Percentiles rank a stretch among this genome's conserved stretches.
Conservation (phyloP, 2,329 filamentous ascomycete genomes). For the Byssochlamys sp. region DNA sequence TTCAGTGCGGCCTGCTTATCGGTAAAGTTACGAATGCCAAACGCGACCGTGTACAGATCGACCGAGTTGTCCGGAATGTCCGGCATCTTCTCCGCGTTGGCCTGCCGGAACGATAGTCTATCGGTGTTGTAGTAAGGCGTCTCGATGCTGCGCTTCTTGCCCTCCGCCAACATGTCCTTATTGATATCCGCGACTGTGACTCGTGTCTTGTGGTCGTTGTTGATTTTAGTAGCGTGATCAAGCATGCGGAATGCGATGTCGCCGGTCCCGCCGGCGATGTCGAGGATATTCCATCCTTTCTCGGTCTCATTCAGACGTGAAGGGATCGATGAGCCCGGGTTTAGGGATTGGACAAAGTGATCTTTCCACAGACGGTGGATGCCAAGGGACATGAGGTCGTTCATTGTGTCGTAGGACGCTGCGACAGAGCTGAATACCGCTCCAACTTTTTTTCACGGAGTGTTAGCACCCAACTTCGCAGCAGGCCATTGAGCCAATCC, state of each 20-base stretch:
- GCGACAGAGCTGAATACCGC: conserved; percentile 92
- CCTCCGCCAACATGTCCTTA: conserved; percentile 83
- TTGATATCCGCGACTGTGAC: conserved; percentile 97
- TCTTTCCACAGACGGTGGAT: conserved; percentile 97
- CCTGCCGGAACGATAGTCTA: conserved; percentile 66
- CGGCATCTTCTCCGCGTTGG: conserved; percentile 71
- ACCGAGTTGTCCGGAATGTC: conserved; percentile 60
- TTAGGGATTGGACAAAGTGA: conserved; percentile 83
- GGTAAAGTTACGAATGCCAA: conserved; percentile 94
- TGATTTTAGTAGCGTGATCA: conserved; percentile 70
- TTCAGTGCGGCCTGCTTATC: conserved; percentile 73
- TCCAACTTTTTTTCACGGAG: conserved; percentile 48
- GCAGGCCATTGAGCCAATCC: neutral
- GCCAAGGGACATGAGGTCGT: conserved; percentile 96
- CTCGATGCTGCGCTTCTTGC: conserved; percentile 62
- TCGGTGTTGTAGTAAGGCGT: conserved; percentile 50
- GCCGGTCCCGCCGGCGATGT: conserved; percentile 91
- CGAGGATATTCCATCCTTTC: conserved; percentile 65
- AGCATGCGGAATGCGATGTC: conserved; percentile 97
- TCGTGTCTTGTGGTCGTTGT: conserved; percentile 67
- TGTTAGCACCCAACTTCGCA: neutral
- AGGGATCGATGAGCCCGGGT: conserved; percentile 57
- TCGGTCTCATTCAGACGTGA: conserved; percentile 21
- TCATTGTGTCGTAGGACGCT: conserved; percentile 93
- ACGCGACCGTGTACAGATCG: conserved; percentile 93